These are phyloP conservation scores for Inga laurina DNA, from an alignment of 306 rosid genomes.

Conservation along the genomic window DNA sequence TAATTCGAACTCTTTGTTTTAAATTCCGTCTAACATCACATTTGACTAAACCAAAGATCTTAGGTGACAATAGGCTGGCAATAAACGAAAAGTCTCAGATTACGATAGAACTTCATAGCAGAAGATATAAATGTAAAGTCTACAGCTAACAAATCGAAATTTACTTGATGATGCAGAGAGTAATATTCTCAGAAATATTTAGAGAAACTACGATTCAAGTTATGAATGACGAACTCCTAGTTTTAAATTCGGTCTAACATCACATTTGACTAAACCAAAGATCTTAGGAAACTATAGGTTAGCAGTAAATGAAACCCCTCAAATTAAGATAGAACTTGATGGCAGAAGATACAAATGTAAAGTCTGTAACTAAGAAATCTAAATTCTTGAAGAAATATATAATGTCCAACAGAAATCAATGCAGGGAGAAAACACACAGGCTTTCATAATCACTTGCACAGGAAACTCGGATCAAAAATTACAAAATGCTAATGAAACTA, in stretches of 20 bases:
- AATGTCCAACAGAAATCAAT: conserved; percentile 19
- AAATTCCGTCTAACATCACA: conserved; percentile 8
- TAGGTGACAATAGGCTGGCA: background rate
- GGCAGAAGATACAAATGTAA: background rate
- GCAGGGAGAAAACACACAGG: conserved; percentile 1
- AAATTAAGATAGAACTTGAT: background rate
- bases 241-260: too few relatives aligned
- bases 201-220: too few relatives aligned
- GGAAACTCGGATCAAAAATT: background rate
- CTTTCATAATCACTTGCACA: background rate
- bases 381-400: too few relatives aligned
- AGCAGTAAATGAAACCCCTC: conserved; percentile 10
- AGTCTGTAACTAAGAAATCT: conserved; percentile 7
- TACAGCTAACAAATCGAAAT: conserved; percentile 17
- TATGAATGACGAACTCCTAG: too few relatives aligned
- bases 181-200: too few relatives aligned
- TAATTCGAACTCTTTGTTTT: conserved; percentile 12
- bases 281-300: background rate
- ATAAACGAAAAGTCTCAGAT: conserved; percentile 15
- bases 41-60: background rate
- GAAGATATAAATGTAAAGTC: background rate
- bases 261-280: background rate
- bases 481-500: conserved; percentile 33
- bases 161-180: too few relatives aligned
- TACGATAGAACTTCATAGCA: conserved; percentile 15